Base-by-base conservation (phyloP, 768 basidiomycete genomes). In the Dioszegia hungarica region DNA sequence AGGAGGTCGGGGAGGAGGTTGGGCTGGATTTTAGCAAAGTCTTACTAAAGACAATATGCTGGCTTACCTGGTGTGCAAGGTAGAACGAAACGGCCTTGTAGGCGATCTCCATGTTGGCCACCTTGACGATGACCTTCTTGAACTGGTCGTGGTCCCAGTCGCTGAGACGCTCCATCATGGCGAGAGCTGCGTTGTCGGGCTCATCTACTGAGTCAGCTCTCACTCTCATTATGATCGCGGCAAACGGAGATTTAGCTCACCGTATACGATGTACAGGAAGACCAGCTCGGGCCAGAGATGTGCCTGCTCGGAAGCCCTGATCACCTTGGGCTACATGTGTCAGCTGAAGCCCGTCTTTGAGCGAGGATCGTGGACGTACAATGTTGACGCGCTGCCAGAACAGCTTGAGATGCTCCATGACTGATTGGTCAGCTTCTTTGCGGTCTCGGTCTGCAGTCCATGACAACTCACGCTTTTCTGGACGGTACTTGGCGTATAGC, bases 141-240 rank as follows among this genome's bases (percentile, higher is more conserved):
- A 99, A 99, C 76, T 97, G 94, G 70, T 90, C 93, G 79, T 99
- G 95, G 56, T 99, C 95, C 93, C 93, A 99, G 77, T 95, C 91
- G n/a, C 90, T 84, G 1, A 95, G 89, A 19, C 93, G 87, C 76
- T 99, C 95, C 75, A 98, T 97, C 93, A 98, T 99, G 3, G 92
- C 90, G 64, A 98, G 81, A 34, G 94, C 90, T 29, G 95, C 94
- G 70, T 99, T 98, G 75, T 98, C 95, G 85, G 54, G 64, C 34
- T 77, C 75, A 50, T 76, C 74, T 75, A 52, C 5, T n/a, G 27
- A 14, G 27, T 63, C 47, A 68, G 63, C 44, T 48, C 36, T 17
- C 12, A 15, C 6, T 2, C 11, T 38, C 14, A 38, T 27, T 15
- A 34, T 11, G 15, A 15, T 10, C 27, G 86, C 62, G 62, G n/a